Percentiles rank a stretch among this genome's conserved stretches.
phyloP scores from a whole-genome alignment of 768 basidiomycete species.

The Chalciporus pseudorubinellus region DNA sequence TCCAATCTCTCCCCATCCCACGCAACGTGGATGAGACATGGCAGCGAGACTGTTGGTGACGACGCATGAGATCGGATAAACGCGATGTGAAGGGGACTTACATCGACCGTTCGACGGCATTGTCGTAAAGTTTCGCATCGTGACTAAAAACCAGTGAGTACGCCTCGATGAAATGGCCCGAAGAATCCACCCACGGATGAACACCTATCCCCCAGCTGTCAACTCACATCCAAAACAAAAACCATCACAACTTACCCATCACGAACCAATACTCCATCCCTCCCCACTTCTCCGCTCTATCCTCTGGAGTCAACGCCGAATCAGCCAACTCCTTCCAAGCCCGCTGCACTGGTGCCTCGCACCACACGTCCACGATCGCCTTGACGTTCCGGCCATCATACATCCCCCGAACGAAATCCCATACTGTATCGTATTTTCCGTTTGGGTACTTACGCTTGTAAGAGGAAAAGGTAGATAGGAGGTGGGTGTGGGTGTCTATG shows the following conservation, averaged over 20 bases:
- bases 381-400: constrained; percentile 57
- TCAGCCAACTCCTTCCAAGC: constrained; percentile 73
- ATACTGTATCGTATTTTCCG: constrained; percentile 52
- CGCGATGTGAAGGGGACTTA: constrained; percentile 30
- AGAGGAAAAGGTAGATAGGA: constrained; percentile 66
- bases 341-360: constrained; percentile 68
- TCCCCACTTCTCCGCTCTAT: constrained; percentile 54
- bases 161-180: not conserved
- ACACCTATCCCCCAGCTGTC: constrained; percentile 46
- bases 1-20: constrained; percentile 88
- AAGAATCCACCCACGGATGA: constrained; percentile 55
- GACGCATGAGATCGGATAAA: not conserved
- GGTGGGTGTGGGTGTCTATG: constrained; percentile 84
- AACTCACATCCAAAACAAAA: not conserved
- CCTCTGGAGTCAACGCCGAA: constrained; percentile 53
- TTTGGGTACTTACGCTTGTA: constrained; percentile 64
- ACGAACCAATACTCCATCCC: constrained; percentile 81
- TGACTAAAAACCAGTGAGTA: constrained; percentile 45
- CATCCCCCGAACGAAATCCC: constrained; percentile 64
- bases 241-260: constrained; percentile 51
- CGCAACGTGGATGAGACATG: constrained; percentile 76
- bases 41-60: constrained; percentile 56
- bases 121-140: constrained; percentile 66
- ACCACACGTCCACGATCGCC: constrained; percentile 85
- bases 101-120: constrained; percentile 69